Evolutionary conservation across 202 grass and related monocot genomes (phyloP), one percentile per base, ranked within the genome.

Genomic region (Bolboschoenoplectus hybrid): DNA sequence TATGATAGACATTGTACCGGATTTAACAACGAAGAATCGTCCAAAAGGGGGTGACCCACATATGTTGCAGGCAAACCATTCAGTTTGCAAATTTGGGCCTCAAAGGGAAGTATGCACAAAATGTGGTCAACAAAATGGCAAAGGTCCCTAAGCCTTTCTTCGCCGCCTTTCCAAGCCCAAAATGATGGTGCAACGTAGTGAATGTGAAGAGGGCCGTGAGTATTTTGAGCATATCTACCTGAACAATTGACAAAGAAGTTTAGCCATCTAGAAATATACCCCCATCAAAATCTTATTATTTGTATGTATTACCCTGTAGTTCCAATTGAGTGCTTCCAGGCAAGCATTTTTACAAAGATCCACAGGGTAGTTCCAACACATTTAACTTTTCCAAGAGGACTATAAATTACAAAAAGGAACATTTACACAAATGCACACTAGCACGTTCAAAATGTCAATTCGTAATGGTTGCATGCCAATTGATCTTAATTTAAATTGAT

Each of bases 101-200:
- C 93, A 90, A 98, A 98, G 34, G 96, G 96, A 84, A 98, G 90
- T 78, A 98, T 95, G 75, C 93, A 98, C 82, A 98, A 76, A 76
- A 98, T 78, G 85, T 98, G 96, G 74, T 98, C 96, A 81, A 98
- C 89, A 83, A 95, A 94, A 84, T 63, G 52, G 49, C 44, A 45
- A 79, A 98, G 82, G 41, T 86, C 85, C 34, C 63, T 80, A 52
- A 98, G 91, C 86, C 93, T 95, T 43, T 86, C 89, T 94, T 98
- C 96, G 84, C 96, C 93, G 40, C 86, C 89, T 92, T 95, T 98
- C 96, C 93, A 98, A 73, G 96, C 96, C 96, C 93, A 98, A 87
- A 98, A 98, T 88, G 96, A 95, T 1, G 96, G 96, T 43, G 96
- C 92, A 81, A 95, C 93, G 87, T 98, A 98, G 86, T 98, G 96